A percentile compares a stretch with the other conserved stretches of the same genome.
phyloP scores from a whole-genome alignment of 495 filamentous ascomycete species.

The Chaetomidium leptoderma region DNA sequence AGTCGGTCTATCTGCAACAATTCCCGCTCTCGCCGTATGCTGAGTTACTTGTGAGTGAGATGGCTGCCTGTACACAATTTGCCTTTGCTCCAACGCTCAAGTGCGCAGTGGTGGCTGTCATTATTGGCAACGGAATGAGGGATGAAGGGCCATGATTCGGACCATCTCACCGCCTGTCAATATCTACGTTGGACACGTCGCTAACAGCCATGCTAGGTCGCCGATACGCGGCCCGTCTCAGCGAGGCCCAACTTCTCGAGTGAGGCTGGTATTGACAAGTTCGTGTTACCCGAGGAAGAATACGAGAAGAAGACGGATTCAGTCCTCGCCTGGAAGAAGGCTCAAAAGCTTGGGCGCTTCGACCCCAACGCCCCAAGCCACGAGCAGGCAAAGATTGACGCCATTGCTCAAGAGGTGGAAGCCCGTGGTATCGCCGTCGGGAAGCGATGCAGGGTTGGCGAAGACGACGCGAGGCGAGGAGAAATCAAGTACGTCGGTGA shows the following conservation, averaged over 20 bases:
- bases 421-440: constrained; percentile 61
- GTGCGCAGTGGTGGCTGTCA: too few species aligned
- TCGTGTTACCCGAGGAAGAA: constrained; percentile 69
- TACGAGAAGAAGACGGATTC: constrained; percentile 82
- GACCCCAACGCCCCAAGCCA: constrained; percentile 74
- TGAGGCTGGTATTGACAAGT: constrained; percentile 76
- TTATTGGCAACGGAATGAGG: too few species aligned
- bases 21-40: constrained; percentile 68
- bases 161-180: too few species aligned
- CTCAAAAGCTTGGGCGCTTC: constrained; percentile 88
- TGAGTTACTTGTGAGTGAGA: constrained; percentile 69
- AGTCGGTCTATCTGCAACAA: constrained; percentile 53
- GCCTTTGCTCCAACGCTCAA: too few species aligned
- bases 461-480: constrained; percentile 71
- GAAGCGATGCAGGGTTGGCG: constrained; percentile 60
- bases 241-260: constrained; percentile 73
- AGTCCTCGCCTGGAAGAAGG: constrained; percentile 90
- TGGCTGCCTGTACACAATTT: too few species aligned
- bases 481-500: constrained; percentile 76
- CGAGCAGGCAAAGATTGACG: constrained; percentile 64
- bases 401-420: constrained; percentile 60
- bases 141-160: too few species aligned
- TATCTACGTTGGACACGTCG: too few species aligned
- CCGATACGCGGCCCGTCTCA: constrained; percentile 69
- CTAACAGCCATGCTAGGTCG: constrained; percentile 52